Percentiles rank a stretch among this genome's conserved stretches.
Evolutionary conservation across 169 alveolate species (phyloP).

Genomic region (Eimeria sp.): DNA sequence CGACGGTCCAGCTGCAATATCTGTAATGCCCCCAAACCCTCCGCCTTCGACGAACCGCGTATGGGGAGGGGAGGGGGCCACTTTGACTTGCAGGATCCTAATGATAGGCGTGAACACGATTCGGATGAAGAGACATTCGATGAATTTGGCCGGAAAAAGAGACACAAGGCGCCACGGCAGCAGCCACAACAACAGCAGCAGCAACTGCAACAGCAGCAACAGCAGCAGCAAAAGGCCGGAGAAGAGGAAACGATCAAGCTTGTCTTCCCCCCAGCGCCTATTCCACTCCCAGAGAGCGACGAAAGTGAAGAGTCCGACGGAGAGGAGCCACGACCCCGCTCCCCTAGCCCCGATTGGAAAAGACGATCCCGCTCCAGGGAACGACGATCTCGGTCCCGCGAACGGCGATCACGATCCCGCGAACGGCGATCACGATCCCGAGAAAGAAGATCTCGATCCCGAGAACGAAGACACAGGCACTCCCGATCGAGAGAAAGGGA

Average conservation of each 20-base stretch:
- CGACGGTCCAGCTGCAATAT: conserved; percentile 90
- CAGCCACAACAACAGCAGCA: not conserved
- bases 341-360: not conserved
- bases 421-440: conserved; percentile 45
- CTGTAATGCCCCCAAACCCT: conserved; percentile 87
- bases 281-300: conserved; percentile 55
- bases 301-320: conserved; percentile 49
- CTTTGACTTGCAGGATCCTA: conserved; percentile 89
- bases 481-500: conserved; percentile 44
- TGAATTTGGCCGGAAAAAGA: conserved; percentile 90
- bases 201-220: conserved; percentile 38
- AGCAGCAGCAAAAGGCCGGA: conserved; percentile 35
- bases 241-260: conserved; percentile 52
- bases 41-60: conserved; percentile 82
- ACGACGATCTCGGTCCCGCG: conserved; percentile 49
- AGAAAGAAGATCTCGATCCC: not conserved
- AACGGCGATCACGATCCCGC: conserved; percentile 18
- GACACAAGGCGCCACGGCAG: conserved; percentile 74
- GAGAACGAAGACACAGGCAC: not conserved
- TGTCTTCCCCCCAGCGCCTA: conserved; percentile 48
- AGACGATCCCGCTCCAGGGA: conserved; percentile 26
- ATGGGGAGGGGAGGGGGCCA: conserved; percentile 93
- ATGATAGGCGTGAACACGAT: conserved; percentile 88
- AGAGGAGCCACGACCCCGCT: not conserved
- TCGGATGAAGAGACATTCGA: conserved; percentile 91